A percentile compares a stretch with the other conserved stretches of the same genome.
Conservation (phyloP, 1,284 basidiomycete species). For the Malassezia furfur region DNA sequence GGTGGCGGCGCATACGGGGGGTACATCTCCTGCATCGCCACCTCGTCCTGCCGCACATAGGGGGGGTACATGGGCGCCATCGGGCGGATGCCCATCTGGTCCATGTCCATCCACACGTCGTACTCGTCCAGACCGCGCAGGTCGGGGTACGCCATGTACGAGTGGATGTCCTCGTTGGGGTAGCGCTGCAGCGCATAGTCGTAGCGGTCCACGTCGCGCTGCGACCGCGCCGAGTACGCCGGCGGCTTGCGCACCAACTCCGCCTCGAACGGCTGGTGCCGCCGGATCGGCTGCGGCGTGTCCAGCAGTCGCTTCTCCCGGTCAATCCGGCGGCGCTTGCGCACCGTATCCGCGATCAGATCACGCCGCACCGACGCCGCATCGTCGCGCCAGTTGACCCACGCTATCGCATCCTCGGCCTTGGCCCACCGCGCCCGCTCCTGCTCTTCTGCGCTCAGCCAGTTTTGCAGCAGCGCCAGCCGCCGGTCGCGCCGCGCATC, state of each 20-base stretch:
- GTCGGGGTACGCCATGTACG: conserved; percentile 38
- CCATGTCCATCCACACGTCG: conserved; percentile 41
- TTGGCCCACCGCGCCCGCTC: conserved; percentile 65
- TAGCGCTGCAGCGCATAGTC: conserved; percentile 7
- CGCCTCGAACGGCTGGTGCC: conserved; percentile 44
- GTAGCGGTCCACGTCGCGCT: conserved; percentile 19
- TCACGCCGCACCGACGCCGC: conserved; percentile 59
- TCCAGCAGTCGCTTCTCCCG: conserved; percentile 66
- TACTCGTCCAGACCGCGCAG: conserved; percentile 37
- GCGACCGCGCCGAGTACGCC: conserved; percentile 10
- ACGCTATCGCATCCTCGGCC: conserved; percentile 55
- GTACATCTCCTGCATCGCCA: conserved; percentile 7
- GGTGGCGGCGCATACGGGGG: conserved; percentile 2
- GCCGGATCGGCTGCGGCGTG: conserved; percentile 56
- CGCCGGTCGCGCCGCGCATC: conserved; percentile 46
- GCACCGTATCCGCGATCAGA: conserved; percentile 71
- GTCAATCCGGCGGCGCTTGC: conserved; percentile 68
- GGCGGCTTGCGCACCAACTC: conserved; percentile 39
- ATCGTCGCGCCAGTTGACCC: conserved; percentile 59
- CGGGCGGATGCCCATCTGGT: conserved; percentile 34
- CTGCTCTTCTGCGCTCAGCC: conserved; percentile 58
- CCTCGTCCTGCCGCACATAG: conserved; percentile 7
- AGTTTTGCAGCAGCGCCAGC: conserved; percentile 44
- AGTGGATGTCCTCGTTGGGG: conserved; percentile 8
- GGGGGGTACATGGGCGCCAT: conserved; percentile 1